Evolutionary conservation across 1,284 basidiomycete species (phyloP).

Genomic region (Fomitiporia mediterranea): DNA sequence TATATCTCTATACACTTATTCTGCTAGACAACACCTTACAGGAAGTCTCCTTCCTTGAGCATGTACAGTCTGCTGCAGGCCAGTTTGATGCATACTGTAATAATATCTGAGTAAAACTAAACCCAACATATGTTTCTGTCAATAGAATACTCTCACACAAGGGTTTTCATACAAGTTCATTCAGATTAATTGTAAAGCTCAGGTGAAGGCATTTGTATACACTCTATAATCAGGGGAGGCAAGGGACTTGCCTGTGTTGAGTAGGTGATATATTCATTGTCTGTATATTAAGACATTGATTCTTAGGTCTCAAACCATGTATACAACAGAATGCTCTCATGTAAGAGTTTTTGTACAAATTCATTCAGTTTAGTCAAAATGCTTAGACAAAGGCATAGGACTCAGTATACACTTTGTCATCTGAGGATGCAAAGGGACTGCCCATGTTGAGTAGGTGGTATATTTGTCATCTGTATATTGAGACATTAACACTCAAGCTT

Average conservation of each 20-base stretch:
- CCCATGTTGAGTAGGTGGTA: constrained; percentile 44
- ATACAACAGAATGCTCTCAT: no score
- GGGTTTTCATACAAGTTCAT: constrained; percentile 60
- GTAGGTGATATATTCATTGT: no score
- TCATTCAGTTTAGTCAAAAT: no score
- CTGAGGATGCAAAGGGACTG: constrained; percentile 37
- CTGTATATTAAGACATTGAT: no score
- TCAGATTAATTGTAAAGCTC: constrained; percentile 55
- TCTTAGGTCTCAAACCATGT: no score
- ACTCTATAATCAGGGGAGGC: no score
- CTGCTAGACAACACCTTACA: constrained; percentile 41
- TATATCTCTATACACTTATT: no score
- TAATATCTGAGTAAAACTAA: constrained; percentile 44
- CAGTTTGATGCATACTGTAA: constrained; percentile 42
- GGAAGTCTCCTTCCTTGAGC: constrained; percentile 46
- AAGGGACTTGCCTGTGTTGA: no score
- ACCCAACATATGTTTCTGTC: constrained; percentile 49
- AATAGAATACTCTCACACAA: constrained; percentile 50
- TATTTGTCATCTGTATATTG: constrained; percentile 61
- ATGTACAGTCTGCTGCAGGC: constrained; percentile 30
- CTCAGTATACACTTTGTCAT: constrained; percentile 48
- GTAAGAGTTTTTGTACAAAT: no score
- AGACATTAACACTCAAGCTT: constrained; percentile 61
- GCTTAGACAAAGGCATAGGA: no score
- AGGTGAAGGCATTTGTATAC: constrained; percentile 57